phyloP scores from a whole-genome alignment of 176 grass and related monocot species.

The Musa acuminata region DNA sequence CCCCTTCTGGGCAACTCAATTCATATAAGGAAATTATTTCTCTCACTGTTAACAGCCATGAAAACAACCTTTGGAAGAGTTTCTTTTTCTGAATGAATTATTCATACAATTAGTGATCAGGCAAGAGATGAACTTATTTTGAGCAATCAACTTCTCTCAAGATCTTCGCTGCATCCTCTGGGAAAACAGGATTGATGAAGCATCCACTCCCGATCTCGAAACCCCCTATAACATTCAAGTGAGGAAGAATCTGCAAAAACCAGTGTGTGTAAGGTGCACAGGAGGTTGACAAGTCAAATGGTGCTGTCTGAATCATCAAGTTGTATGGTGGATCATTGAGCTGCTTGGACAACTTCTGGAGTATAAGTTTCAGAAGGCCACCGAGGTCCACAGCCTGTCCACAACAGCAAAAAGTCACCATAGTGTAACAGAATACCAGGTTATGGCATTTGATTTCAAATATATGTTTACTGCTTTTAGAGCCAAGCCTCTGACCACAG shows the following conservation, averaged over 20 bases:
- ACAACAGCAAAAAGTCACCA: background rate
- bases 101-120: too few species aligned
- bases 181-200: slow-evolving; percentile 93
- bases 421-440: background rate
- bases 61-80: too few species aligned
- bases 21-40: too few species aligned
- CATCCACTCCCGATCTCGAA: slow-evolving; percentile 90
- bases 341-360: slow-evolving; percentile 79
- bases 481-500: too few species aligned
- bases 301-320: slow-evolving; percentile 73
- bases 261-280: slow-evolving; percentile 56
- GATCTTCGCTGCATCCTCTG: slow-evolving; percentile 87
- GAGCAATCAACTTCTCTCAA: slow-evolving; percentile 58
- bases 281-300: slow-evolving; percentile 35
- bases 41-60: too few species aligned
- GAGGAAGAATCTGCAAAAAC: slow-evolving; percentile 89
- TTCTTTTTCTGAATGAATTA: too few species aligned
- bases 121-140: slow-evolving; percentile 7
- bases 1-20: too few species aligned
- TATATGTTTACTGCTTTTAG: too few species aligned
- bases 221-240: slow-evolving; percentile 55
- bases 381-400: slow-evolving; percentile 73
- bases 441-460: too few species aligned
- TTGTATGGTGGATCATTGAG: slow-evolving; percentile 78
- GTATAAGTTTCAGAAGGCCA: slow-evolving; percentile 53